Evolutionary conservation across 2,329 filamentous ascomycete species (phyloP).

Genomic region (Amesomyces nigricolor): DNA sequence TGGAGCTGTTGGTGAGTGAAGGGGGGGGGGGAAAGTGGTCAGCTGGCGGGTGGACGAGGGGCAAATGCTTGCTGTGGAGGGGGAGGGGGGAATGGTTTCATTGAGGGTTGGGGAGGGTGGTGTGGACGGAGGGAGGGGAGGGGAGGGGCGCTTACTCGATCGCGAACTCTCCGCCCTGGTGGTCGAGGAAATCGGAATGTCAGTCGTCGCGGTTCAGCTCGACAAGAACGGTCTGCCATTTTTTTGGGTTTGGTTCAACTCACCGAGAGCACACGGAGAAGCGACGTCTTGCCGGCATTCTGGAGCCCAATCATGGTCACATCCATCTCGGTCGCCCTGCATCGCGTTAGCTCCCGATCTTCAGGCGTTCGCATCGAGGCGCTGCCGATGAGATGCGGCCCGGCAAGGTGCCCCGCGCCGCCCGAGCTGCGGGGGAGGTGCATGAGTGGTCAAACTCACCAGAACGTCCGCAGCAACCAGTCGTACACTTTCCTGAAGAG

Average conservation of each 20-base stretch:
- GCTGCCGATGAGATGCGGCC: slow-evolving; percentile 23
- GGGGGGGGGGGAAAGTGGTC: slow-evolving; percentile 30
- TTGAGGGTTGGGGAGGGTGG: slow-evolving; percentile 9
- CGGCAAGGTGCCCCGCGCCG: slow-evolving; percentile 27
- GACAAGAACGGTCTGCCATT: neutral
- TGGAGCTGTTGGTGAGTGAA: slow-evolving; percentile 59
- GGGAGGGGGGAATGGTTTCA: slow-evolving; percentile 18
- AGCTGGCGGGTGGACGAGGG: slow-evolving; percentile 22
- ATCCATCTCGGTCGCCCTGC: slow-evolving; percentile 97
- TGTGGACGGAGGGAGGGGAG: neutral
- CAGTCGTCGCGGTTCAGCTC: slow-evolving; percentile 10
- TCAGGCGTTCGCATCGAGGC: slow-evolving; percentile 1
- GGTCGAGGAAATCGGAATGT: slow-evolving; percentile 19
- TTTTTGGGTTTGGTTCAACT: slow-evolving; percentile 34
- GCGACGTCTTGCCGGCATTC: slow-evolving; percentile 95
- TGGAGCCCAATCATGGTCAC: slow-evolving; percentile 98
- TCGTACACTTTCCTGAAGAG: slow-evolving; percentile 94
- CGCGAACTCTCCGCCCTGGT: slow-evolving; percentile 92
- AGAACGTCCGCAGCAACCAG: slow-evolving; percentile 96
- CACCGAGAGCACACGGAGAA: slow-evolving; percentile 91
- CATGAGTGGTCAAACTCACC: slow-evolving; percentile 53
- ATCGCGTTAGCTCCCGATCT: slow-evolving; percentile 15
- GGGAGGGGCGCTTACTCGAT: slow-evolving; percentile 70
- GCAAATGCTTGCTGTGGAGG: slow-evolving; percentile 11
- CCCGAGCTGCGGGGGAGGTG: slow-evolving; percentile 15